phyloP scores from a whole-genome alignment of 2,329 filamentous ascomycete genomes.

The Neofusicoccum cordaticola region DNA sequence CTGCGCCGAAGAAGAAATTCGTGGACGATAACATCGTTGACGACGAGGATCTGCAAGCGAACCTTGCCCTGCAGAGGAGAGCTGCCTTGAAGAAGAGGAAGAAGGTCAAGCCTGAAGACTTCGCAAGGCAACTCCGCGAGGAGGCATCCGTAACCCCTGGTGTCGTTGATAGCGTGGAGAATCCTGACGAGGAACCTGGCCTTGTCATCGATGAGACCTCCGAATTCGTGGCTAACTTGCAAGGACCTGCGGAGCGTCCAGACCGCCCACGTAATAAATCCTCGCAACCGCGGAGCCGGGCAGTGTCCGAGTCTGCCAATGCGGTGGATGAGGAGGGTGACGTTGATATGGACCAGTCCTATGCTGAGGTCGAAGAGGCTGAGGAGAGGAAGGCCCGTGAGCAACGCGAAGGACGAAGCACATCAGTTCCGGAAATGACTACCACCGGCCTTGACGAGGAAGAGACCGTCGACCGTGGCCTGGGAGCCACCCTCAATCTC shows the following conservation, averaged over 20 bases:
- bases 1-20: conserved; percentile 50
- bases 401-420: conserved; percentile 43
- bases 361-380: conserved; percentile 51
- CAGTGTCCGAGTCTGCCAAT: conserved; percentile 7
- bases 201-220: conserved; percentile 94
- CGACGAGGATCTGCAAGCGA: conserved; percentile 88
- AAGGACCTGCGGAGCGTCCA: conserved; percentile 54
- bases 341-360: conserved; percentile 52
- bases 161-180: conserved; percentile 59
- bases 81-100: conserved; percentile 89
- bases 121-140: conserved; percentile 74
- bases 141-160: conserved; percentile 52
- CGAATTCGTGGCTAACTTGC: conserved; percentile 86
- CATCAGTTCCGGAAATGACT: conserved; percentile 52
- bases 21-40: conserved; percentile 74
- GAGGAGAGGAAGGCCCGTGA: conserved; percentile 39
- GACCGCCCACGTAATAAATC: conserved; percentile 46
- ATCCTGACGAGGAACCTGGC: conserved; percentile 58
- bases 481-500: conserved; percentile 79
- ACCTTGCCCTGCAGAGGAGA: conserved; percentile 76
- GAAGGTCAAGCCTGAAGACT: conserved; percentile 78
- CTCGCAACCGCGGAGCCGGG: conserved; percentile 27
- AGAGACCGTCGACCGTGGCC: conserved; percentile 70
- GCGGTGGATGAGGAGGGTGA: conserved; percentile 50
- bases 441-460: conserved; percentile 81